Evolutionary conservation across 345 rosid genomes (phyloP).

Genomic region (Gossypium herbaceum): DNA sequence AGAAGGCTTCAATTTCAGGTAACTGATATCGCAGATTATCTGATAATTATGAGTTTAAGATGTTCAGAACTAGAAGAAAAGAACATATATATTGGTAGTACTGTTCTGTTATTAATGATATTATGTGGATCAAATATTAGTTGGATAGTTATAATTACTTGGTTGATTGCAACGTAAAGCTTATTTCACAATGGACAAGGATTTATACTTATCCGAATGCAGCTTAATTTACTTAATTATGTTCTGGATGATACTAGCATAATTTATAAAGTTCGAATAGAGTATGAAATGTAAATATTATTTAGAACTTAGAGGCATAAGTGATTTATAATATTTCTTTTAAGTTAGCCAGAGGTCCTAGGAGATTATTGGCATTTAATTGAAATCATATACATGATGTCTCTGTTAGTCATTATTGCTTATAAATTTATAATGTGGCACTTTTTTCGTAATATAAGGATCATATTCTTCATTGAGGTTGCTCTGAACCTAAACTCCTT

Average conservation of each 20-base stretch:
- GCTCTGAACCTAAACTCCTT: background rate
- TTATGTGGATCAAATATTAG: background rate
- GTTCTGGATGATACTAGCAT: background rate
- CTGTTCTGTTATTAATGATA: background rate
- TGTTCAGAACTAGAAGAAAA: background rate
- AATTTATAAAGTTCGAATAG: background rate
- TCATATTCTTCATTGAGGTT: background rate
- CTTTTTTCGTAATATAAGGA: background rate
- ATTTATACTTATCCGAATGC: background rate
- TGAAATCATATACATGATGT: background rate
- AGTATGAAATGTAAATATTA: background rate
- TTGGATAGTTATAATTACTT: background rate
- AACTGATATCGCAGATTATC: background rate
- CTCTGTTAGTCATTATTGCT: no score
- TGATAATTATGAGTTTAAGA: background rate
- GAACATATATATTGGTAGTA: background rate
- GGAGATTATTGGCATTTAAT: background rate
- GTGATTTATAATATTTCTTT: background rate
- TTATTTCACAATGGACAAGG: no score
- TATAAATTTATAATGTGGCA: background rate
- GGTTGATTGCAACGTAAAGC: background rate
- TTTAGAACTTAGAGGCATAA: background rate
- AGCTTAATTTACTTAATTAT: background rate
- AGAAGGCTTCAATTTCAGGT: constrained; percentile 71
- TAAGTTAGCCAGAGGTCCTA: background rate